Conservation (phyloP, 2,329 filamentous ascomycete species). For the Fusarium penzigii region DNA sequence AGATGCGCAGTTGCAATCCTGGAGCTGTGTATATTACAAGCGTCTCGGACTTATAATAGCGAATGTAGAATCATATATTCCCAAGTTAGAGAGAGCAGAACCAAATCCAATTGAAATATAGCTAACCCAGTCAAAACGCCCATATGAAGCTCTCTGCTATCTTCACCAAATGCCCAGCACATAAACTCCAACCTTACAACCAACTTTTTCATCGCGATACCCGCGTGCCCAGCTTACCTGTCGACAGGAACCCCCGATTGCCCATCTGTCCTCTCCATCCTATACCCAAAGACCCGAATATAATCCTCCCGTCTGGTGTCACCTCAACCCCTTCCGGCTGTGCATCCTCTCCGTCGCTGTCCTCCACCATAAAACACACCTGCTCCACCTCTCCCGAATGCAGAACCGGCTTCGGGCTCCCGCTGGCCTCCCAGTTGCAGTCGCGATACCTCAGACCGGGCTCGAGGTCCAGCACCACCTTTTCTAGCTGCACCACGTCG, state of each 20-base stretch:
- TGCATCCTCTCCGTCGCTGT: conserved; percentile 36
- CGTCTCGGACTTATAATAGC: no score
- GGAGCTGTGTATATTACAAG: no score
- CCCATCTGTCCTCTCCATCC: conserved; percentile 91
- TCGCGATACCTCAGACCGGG: conserved; percentile 52
- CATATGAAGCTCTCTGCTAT: no score
- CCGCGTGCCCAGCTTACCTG: conserved; percentile 72
- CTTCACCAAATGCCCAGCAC: no score
- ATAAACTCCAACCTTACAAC: no score
- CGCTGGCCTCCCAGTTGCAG: conserved; percentile 56
- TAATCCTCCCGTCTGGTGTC: conserved; percentile 56
- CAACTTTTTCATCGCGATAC: conserved; percentile 31
- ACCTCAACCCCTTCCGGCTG: conserved; percentile 36
- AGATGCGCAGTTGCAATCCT: no score
- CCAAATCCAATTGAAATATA: no score
- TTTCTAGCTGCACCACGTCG: conserved; percentile 75
- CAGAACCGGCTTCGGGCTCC: conserved; percentile 52
- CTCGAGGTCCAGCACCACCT: conserved; percentile 56
- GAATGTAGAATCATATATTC: no score
- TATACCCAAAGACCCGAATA: conserved; percentile 80
- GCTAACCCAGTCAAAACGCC: no score
- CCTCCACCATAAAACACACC: conserved; percentile 63
- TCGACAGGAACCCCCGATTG: conserved; percentile 82
- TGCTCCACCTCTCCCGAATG: conserved; percentile 66
- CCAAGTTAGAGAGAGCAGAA: no score